Conservation (phyloP, 106 monocot genomes). For the Phalaenopsis aphrodite region DNA sequence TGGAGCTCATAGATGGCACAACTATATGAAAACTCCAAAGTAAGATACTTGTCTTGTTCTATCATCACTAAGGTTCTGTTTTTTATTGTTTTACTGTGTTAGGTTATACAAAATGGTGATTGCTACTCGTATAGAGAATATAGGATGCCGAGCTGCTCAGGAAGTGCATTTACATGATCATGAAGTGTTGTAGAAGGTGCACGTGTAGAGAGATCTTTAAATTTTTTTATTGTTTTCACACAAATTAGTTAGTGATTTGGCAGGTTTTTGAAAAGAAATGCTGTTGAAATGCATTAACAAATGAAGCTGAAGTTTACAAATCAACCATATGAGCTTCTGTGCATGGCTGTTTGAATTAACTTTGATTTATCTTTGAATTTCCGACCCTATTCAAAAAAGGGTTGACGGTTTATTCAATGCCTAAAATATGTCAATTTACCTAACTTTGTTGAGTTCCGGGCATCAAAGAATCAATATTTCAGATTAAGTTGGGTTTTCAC, state of each 20-base stretch:
- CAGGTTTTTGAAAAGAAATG: not conserved
- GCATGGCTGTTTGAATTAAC: not conserved
- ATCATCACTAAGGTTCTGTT: not conserved
- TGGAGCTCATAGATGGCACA: conserved; percentile 66
- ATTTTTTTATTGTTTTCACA: not conserved
- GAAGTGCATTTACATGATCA: not conserved
- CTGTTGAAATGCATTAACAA: not conserved
- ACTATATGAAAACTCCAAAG: conserved; percentile 91
- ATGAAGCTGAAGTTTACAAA: not conserved
- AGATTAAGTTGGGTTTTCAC: not conserved
- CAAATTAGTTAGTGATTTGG: not conserved
- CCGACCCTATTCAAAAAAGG: not conserved
- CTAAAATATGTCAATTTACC: not conserved
- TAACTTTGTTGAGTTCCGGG: not conserved
- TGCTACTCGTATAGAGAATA: not conserved
- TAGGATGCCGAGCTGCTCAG: not conserved
- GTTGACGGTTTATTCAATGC: not conserved
- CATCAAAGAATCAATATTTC: not conserved
- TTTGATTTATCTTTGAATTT: not conserved
- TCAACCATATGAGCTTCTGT: not conserved
- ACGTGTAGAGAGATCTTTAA: not conserved
- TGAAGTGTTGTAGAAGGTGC: not conserved
- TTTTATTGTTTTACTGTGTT: not conserved
- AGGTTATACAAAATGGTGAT: not conserved
- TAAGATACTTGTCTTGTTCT: conserved; percentile 19